A percentile compares a stretch with the other conserved stretches of the same genome.
These are phyloP conservation scores for Myxozyma neotropica DNA, from an alignment of 805 yeast species.

Conservation along the genomic window DNA sequence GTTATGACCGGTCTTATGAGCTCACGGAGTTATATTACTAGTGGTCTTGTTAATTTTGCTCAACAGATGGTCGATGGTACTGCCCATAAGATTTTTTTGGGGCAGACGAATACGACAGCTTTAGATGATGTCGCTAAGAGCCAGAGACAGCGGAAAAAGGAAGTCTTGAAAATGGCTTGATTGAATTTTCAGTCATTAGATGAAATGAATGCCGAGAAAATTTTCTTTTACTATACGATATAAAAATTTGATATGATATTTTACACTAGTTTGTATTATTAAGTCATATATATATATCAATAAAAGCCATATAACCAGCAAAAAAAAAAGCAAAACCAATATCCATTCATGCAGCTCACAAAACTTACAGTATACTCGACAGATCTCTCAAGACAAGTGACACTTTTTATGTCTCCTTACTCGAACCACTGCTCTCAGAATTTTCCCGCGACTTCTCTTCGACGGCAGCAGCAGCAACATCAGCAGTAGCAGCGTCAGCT, in stretches of 20 bases:
- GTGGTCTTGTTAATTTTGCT: slow-evolving; percentile 42
- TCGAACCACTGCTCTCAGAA: background rate
- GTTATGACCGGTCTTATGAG: slow-evolving; percentile 35
- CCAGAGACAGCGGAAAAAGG: slow-evolving; percentile 11
- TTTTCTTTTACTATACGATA: too few species aligned
- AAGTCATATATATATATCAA: too few species aligned
- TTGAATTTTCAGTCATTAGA: too few species aligned
- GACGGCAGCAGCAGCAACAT: background rate
- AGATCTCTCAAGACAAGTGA: too few species aligned
- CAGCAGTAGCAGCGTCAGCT: background rate
- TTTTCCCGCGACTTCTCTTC: background rate
- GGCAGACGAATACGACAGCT: slow-evolving; percentile 69
- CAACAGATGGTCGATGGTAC: slow-evolving; percentile 60
- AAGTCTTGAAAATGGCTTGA: background rate
- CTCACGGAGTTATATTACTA: slow-evolving; percentile 40
- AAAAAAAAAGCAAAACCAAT: too few species aligned
- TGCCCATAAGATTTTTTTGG: slow-evolving; percentile 69
- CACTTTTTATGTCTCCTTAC: too few species aligned
- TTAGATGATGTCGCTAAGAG: slow-evolving; percentile 56
- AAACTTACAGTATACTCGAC: too few species aligned
- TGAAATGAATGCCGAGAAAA: too few species aligned
- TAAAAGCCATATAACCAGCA: too few species aligned
- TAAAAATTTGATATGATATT: too few species aligned
- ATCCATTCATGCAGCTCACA: too few species aligned
- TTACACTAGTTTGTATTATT: too few species aligned